phyloP scores from a whole-genome alignment of 345 rosid genomes.

The Aurinia saxatilis region DNA sequence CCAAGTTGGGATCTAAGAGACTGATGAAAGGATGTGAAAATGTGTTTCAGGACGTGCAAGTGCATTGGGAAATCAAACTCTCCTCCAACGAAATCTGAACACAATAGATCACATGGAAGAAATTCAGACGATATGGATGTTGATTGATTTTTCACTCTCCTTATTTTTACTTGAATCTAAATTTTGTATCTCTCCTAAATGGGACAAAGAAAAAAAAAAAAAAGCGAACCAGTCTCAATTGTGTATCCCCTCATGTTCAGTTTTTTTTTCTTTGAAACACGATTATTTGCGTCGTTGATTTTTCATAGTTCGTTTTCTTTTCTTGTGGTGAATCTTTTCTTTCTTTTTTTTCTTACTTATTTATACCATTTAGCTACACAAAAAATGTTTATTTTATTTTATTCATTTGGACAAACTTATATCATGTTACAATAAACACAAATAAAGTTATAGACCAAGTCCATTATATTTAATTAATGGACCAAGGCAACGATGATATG shows the following conservation, averaged over 20 bases:
- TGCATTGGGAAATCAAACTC: slow-evolving; percentile 30
- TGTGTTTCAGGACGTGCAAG: slow-evolving; percentile 32
- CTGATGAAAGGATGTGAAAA: slow-evolving; percentile 12
- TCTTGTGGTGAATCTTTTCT: neutral
- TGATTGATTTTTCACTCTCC: slow-evolving; percentile 8
- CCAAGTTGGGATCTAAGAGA: neutral
- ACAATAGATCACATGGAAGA: slow-evolving; percentile 18
- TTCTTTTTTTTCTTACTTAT: neutral
- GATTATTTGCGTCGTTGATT: neutral
- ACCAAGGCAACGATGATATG: no score
- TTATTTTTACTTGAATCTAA: neutral
- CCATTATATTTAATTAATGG: no score
- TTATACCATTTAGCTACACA: neutral
- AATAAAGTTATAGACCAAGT: no score
- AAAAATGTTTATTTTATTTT: no score
- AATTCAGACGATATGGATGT: slow-evolving; percentile 29
- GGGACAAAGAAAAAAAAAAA: neutral
- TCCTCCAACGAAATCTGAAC: slow-evolving; percentile 17
- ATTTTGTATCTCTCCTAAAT: slow-evolving; percentile 1
- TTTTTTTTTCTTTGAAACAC: neutral
- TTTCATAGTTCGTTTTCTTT: neutral
- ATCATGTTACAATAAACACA: no score
- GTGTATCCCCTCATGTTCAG: neutral
- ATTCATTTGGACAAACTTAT: no score
- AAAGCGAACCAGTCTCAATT: neutral